Evolutionary conservation across 2,329 filamentous ascomycete species (phyloP).

Genomic region (Zalaria sp.): DNA sequence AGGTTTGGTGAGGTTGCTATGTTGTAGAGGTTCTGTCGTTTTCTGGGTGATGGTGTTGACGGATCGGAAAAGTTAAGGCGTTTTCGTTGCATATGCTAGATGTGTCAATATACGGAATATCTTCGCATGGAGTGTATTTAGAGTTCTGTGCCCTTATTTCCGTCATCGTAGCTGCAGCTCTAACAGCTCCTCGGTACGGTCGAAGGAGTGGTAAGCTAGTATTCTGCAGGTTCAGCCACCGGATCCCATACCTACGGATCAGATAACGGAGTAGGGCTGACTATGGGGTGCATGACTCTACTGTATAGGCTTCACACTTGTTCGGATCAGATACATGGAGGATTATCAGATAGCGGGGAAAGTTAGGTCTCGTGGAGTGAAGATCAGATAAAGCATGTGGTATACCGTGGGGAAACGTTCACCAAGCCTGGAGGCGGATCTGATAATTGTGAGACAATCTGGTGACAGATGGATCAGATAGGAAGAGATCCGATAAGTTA

Average conservation of each 20-base stretch:
- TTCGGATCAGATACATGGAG: too few relatives aligned
- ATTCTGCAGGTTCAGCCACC: not conserved
- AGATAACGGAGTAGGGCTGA: not conserved
- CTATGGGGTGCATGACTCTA: too few relatives aligned
- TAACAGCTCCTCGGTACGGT: not conserved
- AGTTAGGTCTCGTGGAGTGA: too few relatives aligned
- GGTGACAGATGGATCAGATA: too few relatives aligned
- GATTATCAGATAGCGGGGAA: too few relatives aligned
- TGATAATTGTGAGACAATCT: too few relatives aligned
- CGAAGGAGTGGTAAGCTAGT: not conserved
- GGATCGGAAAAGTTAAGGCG: not conserved
- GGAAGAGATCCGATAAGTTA: too few relatives aligned
- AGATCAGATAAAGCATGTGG: too few relatives aligned
- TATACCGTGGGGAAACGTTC: too few relatives aligned
- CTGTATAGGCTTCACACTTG: too few relatives aligned
- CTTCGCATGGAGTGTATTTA: not conserved
- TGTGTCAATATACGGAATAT: not conserved
- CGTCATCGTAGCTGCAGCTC: not conserved
- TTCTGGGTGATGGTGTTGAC: not conserved
- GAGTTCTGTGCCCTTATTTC: not conserved
- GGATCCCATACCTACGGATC: not conserved
- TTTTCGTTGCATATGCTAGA: not conserved
- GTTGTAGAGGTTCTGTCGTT: slow-evolving; percentile 6
- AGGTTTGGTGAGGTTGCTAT: slow-evolving; percentile 9
- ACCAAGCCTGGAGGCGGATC: too few relatives aligned